phyloP scores from a whole-genome alignment of 1,139 yeast species.

The Nakaseomyces bracarensis region DNA sequence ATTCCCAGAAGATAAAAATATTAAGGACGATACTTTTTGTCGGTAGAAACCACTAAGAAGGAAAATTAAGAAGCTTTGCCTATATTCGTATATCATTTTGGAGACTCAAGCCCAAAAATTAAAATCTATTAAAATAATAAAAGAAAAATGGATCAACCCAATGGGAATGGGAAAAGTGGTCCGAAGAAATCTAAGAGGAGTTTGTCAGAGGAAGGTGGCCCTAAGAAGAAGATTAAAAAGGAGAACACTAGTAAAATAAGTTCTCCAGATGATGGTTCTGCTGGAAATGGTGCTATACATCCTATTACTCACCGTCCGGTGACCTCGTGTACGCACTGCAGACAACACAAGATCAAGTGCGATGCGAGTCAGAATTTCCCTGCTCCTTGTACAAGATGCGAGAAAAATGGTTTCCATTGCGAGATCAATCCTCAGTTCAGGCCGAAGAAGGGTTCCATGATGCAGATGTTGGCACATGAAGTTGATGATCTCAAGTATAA shows the following conservation, averaged over 20 bases:
- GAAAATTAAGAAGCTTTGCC: no score
- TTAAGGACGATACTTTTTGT: no score
- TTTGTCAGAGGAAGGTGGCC: neutral
- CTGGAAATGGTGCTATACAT: neutral
- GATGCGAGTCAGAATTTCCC: conserved; percentile 84
- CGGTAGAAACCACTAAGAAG: no score
- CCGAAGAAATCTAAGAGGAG: neutral
- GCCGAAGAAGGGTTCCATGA: conserved; percentile 87
- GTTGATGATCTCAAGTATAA: conserved; percentile 73
- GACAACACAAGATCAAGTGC: conserved; percentile 91
- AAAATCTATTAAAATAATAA: no score
- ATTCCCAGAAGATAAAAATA: no score
- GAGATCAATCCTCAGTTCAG: conserved; percentile 87
- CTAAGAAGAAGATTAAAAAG: conserved; percentile 1
- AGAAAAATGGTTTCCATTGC: conserved; percentile 69
- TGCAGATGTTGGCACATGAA: conserved; percentile 74
- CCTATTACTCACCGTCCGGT: conserved; percentile 67
- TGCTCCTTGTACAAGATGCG: conserved; percentile 74
- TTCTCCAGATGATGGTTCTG: neutral
- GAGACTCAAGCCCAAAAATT: no score
- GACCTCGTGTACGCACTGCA: conserved; percentile 86
- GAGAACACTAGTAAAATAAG: neutral
- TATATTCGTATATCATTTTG: no score
- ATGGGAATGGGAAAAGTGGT: neutral
- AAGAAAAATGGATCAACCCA: neutral